Evolutionary conservation across 768 basidiomycete genomes (phyloP), one percentile per base, ranked within the genome.

Genomic region (Favolaschia claudopus): DNA sequence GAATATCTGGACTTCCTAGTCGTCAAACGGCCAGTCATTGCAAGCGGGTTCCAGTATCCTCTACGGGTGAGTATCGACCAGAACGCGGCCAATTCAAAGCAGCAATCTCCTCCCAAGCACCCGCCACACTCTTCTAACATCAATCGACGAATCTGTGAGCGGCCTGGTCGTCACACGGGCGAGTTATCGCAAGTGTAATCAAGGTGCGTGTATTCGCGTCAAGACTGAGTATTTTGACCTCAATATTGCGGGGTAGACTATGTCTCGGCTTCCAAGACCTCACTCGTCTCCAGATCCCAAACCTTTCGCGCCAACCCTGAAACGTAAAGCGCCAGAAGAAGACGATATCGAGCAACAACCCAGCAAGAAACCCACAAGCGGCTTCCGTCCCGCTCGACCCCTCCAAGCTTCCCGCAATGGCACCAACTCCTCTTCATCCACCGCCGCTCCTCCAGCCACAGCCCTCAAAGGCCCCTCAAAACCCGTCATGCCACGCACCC

Each of bases 321-420:
- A 63, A 34, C 62, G 62, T 31, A 63, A 63, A 29, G 52, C 50
- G n/a, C 55, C 61, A n/a, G 61, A 62, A 24, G 62, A 63, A 25
- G 62, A 63, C 47, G 62, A 63, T 20, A 49, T 63, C 48, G 57
- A 43, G 7, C 40, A 50, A 14, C 62, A 63, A 20, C 62, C 62
- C 5, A 10, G 22, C 46, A 63, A 63, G 47, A 63, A 59, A 28
- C 42, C 51, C 34, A 38, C 10, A 22, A 31, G 15, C 17, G 57
- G 52, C 17, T 63, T 63, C 62, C 56, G 62, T 31, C 62, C 62
- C 7, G 55, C n/a, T n/a, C n/a, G 37, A 14, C 62, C 62, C 5
- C 48, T 63, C n/a, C 57, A 63, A 22, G 24, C 62, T 9, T 55
- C 62, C 5, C 10, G 24, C 4, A 62, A 53, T 40, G 55, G 38